Base-by-base conservation (phyloP, 2,329 filamentous ascomycete species). In the Teratosphaeriaceae sp. region DNA sequence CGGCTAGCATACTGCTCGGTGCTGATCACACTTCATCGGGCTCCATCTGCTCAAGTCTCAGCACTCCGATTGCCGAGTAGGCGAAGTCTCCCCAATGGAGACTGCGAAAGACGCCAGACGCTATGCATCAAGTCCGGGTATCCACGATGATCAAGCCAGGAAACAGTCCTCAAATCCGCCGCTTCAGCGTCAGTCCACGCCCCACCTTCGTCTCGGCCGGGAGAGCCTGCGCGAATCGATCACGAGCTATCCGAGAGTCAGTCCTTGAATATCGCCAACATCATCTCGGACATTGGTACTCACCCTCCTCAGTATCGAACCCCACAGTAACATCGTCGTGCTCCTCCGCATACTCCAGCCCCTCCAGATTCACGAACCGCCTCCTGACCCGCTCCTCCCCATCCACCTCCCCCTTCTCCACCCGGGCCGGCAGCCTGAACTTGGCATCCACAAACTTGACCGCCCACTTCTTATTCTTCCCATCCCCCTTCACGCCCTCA, bases 241-340 rank as follows among this genome's bases (percentile, higher is more conserved):
- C 68, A 42, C 70, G 65, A 36, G 68, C 70, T 73, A 6, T 13
- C 4, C 5, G 5, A 24, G 9, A 24, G 24, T 24, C 13, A 27
- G 24, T 13, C 35, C 35, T 23, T 6, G 8, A 8, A 34, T 21
- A 1, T 3, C 11, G 5, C 7, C 4, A 23, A 8, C 8, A 4
- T 18, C 7, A 30, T 27, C 24, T 27, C 24, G 13, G 8, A 27
- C 24, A 27, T 27, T 23, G 29, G 26, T 38, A 55, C 60, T 44
- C 47, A 64, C 62, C 62, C 49, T 60, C 71, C 61, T 87, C 84
- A 35, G 74, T 82, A 51, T 94, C 88, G 70, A 96, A 96, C 47
- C 82, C 66, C 57, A 96, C 82, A 9, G 82, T 78, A 53, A 96
- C 87, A 67, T 96, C 89, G 63, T 95, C 89, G 65, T 95, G 88